Conservation (phyloP, 768 basidiomycete species). For the Leccinum uliginosum region DNA sequence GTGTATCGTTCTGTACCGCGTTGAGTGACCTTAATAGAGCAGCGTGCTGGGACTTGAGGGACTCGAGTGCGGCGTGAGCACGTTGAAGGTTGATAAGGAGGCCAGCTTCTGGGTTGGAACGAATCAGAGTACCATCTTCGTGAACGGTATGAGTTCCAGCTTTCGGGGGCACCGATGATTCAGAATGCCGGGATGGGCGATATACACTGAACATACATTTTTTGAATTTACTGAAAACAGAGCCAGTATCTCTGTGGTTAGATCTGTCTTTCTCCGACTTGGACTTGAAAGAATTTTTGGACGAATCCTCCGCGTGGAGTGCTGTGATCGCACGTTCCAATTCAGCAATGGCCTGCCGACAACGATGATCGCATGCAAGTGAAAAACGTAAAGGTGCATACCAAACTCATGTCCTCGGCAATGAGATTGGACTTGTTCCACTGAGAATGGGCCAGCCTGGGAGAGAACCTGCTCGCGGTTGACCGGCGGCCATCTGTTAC, state of each 20-base stretch:
- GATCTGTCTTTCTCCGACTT: slow-evolving; percentile 46
- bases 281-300: slow-evolving; percentile 34
- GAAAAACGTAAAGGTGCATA: slow-evolving; percentile 31
- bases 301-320: slow-evolving; percentile 37
- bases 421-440: slow-evolving; percentile 47
- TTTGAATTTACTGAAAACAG: slow-evolving; percentile 59
- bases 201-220: slow-evolving; percentile 38
- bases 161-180: slow-evolving; percentile 5
- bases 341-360: slow-evolving; percentile 49
- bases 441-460: slow-evolving; percentile 42
- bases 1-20: slow-evolving; percentile 28
- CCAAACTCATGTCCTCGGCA: slow-evolving; percentile 64
- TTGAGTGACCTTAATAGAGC: slow-evolving; percentile 44
- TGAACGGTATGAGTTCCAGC: slow-evolving; percentile 20
- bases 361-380: slow-evolving; percentile 1
- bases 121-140: slow-evolving; percentile 26
- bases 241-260: slow-evolving; percentile 28
- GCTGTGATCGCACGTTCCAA: slow-evolving; percentile 51
- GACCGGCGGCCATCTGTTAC: slow-evolving; percentile 37
- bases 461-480: slow-evolving; percentile 31
- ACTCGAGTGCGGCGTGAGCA: slow-evolving; percentile 43
- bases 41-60: slow-evolving; percentile 58
- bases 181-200: neutral
- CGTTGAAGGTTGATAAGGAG: slow-evolving; percentile 35
- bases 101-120: slow-evolving; percentile 15